phyloP scores from a whole-genome alignment of 192 early-diverging fungal species.

The Phlyctochytrium planicorne region DNA sequence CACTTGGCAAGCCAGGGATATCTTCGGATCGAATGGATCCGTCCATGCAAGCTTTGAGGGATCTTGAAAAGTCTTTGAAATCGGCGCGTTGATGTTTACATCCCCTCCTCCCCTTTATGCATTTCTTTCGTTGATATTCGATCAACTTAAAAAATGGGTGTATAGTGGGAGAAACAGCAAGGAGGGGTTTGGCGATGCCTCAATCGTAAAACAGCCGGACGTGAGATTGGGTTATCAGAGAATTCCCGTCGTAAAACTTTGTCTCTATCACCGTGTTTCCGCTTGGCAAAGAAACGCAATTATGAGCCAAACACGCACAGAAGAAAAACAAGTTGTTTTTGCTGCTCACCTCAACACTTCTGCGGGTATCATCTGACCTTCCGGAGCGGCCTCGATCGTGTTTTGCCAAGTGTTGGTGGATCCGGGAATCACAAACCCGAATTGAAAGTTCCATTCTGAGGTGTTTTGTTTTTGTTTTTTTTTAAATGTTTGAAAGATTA shows the following conservation, averaged over 20 bases:
- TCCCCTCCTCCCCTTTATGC: neutral
- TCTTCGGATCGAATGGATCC: slow-evolving; percentile 19
- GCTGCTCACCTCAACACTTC: slow-evolving; percentile 17
- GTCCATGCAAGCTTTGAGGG: slow-evolving; percentile 11
- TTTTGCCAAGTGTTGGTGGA: slow-evolving; percentile 30
- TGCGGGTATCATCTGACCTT: slow-evolving; percentile 14
- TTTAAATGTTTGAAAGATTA: neutral
- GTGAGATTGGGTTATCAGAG: neutral
- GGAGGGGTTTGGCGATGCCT: neutral
- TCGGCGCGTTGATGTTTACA: neutral
- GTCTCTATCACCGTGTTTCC: slow-evolving; percentile 21
- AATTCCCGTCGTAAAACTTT: slow-evolving; percentile 10
- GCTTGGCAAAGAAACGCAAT: neutral
- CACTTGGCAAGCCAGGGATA: slow-evolving; percentile 1
- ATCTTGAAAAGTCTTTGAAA: slow-evolving; percentile 11
- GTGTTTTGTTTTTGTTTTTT: neutral
- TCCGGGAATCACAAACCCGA: slow-evolving; percentile 29
- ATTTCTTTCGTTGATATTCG: neutral
- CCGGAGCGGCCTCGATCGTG: slow-evolving; percentile 13
- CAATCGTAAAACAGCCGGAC: slow-evolving; percentile 17
- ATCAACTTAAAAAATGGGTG: neutral
- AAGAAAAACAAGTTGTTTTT: neutral
- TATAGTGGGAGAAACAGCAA: neutral
- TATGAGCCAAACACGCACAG: neutral
- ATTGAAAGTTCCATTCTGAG: slow-evolving; percentile 21